Base-by-base conservation (phyloP, 2,329 filamentous ascomycete species). In the Tolypocladium ophioglossoides region DNA sequence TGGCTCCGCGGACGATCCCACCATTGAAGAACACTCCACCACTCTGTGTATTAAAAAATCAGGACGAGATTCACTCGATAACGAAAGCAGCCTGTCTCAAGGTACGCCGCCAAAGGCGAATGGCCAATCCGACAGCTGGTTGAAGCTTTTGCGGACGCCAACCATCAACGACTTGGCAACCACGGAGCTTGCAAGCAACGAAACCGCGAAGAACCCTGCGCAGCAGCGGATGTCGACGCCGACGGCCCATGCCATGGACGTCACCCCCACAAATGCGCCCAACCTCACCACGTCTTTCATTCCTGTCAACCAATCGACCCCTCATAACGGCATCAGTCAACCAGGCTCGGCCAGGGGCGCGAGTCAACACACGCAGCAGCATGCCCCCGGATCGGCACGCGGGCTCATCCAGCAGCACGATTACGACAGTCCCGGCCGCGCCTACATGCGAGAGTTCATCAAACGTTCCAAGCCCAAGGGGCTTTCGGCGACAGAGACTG, bases 391-490 rank as follows among this genome's bases (percentile, higher is more conserved):
- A 4, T 20, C 27, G 18, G 44, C 18, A 12, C 16, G 18, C 10
- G 27, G 18, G 8, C 24, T n/a, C 18, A 3, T n/a, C 8, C 24
- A 47, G 18, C 44, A 32, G 44, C n/a, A 30, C 52, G 61, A 65
- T 24, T 58, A 65, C 39, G 68, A 71, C 41, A 69, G 66, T 49
- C 68, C 68, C 24, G 66, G 63, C 5, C 66, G 69, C 1, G 68
- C 68, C 12, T 70, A 64, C 37, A 64, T 70, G 61, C 60, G 64
- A 6, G 64, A 66, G 18, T 72, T 72, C 46, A 70, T 71, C 56
- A 66, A 64, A 50, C 65, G 66, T n/a, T 63, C 67, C 30, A 64
- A 61, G 22, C 64, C 61, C 12, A 62, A 61, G 57, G 55, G 63
- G 47, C 56, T 58, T 3, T 65, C 66, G 2, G 58, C 67, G 14